These are phyloP conservation scores for Blastobotrys aristatus DNA, from an alignment of 1,139 yeast genomes.

Conservation along the genomic window DNA sequence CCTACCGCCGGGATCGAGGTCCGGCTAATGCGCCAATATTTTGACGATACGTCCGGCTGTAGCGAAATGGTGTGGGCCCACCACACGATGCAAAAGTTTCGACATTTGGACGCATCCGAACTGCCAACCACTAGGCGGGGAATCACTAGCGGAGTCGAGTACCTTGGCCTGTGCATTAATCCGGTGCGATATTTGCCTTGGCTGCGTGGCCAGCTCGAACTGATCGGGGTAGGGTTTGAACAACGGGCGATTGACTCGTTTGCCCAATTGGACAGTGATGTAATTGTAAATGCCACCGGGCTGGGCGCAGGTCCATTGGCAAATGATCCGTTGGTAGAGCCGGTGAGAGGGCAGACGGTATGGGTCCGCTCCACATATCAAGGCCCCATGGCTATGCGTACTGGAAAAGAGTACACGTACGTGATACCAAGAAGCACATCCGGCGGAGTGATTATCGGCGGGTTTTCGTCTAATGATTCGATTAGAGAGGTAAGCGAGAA, in stretches of 20 bases:
- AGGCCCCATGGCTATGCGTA: constrained; percentile 21
- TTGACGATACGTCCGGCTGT: constrained; percentile 43
- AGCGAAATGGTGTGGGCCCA: constrained; percentile 39
- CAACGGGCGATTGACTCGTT: constrained; percentile 14
- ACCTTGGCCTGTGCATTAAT: constrained; percentile 33
- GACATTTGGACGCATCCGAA: constrained; percentile 32
- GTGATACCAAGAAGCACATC: constrained; percentile 53
- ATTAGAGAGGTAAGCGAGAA: not conserved
- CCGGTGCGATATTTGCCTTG: constrained; percentile 23
- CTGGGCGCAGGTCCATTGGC: constrained; percentile 36
- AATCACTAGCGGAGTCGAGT: constrained; percentile 43
- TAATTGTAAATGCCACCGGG: constrained; percentile 57
- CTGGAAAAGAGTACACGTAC: constrained; percentile 39
- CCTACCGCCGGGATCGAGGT: constrained; percentile 53
- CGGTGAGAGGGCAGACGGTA: constrained; percentile 21
- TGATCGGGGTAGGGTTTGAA: constrained; percentile 17
- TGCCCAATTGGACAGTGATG: not conserved
- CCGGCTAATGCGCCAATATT: constrained; percentile 50
- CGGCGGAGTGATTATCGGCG: constrained; percentile 66
- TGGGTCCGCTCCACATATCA: constrained; percentile 20
- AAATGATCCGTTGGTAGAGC: constrained; percentile 17
- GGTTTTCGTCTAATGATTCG: constrained; percentile 28
- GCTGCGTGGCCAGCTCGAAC: constrained; percentile 18
- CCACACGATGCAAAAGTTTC: constrained; percentile 45
- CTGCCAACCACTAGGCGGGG: constrained; percentile 40